Conservation (phyloP, 2,329 filamentous ascomycete genomes). For the Penicillium sp. region DNA sequence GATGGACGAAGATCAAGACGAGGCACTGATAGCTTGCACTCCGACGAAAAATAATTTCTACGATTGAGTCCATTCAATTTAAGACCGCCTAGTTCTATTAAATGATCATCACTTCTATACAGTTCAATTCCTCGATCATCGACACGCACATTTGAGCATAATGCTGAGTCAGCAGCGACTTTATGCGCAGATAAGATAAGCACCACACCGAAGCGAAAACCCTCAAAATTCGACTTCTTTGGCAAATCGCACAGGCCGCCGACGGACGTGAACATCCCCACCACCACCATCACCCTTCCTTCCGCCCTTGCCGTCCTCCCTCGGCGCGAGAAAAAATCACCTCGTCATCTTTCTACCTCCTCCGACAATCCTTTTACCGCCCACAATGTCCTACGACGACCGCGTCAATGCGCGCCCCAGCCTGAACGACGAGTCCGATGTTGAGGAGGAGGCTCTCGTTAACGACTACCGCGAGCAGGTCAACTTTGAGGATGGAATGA, state of each 20-base stretch:
- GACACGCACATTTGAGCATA: background rate
- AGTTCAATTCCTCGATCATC: background rate
- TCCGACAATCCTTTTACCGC: conserved; percentile 18
- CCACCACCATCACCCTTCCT: conserved; percentile 24
- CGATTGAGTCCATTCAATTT: background rate
- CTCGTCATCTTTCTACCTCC: conserved; percentile 12
- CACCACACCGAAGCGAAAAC: conserved; percentile 51
- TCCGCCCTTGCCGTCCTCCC: conserved; percentile 27
- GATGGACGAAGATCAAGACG: background rate
- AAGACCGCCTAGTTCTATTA: background rate
- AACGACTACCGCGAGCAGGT: conserved; percentile 97
- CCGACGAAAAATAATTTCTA: background rate
- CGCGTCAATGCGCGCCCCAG: conserved; percentile 47
- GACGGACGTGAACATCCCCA: conserved; percentile 33
- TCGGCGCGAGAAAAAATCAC: conserved; percentile 23
- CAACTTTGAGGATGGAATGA: conserved; percentile 85
- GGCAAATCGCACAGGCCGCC: conserved; percentile 44
- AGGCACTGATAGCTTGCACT: background rate
- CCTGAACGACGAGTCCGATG: conserved; percentile 81
- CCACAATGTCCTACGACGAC: conserved; percentile 52
- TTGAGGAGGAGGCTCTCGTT: conserved; percentile 92
- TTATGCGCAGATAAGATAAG: conserved; percentile 50
- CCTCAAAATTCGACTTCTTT: conserved; percentile 50
- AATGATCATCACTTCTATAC: background rate
- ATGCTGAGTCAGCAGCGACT: conserved; percentile 36